A percentile compares a stretch with the other conserved stretches of the same genome.
phyloP scores from a whole-genome alignment of 768 basidiomycete genomes.

The Psilocybe tampanensis region DNA sequence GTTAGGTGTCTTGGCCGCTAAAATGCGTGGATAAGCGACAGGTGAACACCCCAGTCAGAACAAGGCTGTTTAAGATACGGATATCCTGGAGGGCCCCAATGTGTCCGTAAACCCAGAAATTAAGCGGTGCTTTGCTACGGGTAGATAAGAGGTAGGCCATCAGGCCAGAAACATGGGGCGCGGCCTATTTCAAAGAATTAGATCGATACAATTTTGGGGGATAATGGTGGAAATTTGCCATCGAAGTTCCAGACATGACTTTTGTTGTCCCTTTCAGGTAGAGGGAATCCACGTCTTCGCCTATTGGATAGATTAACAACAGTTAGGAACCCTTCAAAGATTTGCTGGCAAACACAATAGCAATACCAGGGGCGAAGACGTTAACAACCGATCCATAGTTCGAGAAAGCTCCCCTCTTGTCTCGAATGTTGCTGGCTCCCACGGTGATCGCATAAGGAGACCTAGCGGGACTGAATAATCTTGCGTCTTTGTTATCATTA shows the following conservation, averaged over 20 bases:
- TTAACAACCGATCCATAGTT: conserved; percentile 1
- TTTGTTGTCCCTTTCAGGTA: not conserved
- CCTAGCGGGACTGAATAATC: not conserved
- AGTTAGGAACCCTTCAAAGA: too few relatives aligned
- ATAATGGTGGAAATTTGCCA: too few relatives aligned
- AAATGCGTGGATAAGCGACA: not conserved
- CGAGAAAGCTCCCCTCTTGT: not conserved
- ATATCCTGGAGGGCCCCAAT: not conserved
- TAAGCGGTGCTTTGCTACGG: not conserved
- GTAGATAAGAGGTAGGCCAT: not conserved
- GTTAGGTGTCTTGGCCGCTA: not conserved
- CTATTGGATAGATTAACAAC: too few relatives aligned
- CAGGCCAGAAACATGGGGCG: not conserved
- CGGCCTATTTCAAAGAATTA: not conserved
- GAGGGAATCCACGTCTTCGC: not conserved
- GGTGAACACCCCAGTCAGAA: not conserved
- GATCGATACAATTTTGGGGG: too few relatives aligned
- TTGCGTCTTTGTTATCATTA: not conserved
- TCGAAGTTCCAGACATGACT: not conserved
- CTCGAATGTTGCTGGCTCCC: not conserved
- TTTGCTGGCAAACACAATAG: too few relatives aligned
- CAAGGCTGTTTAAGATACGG: not conserved
- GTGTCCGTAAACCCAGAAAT: not conserved
- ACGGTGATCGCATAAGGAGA: conserved; percentile 2
- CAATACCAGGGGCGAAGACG: not conserved